Conservation (phyloP, 805 yeast species). For the Ascoidea rubescens region DNA sequence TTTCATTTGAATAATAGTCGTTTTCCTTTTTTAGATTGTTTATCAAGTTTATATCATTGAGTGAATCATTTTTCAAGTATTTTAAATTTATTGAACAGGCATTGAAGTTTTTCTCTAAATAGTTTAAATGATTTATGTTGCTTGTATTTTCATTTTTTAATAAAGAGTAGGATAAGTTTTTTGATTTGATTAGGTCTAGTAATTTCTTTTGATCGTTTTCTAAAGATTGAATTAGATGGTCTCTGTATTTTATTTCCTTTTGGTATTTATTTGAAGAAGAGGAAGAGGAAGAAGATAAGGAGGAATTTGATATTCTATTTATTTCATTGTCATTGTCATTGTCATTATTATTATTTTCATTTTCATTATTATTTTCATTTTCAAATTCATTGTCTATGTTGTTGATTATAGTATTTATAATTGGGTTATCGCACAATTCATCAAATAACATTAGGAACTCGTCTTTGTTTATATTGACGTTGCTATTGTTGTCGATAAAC, state of each 20-base stretch:
- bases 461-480: too few relatives aligned
- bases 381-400: too few relatives aligned
- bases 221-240: constrained; percentile 1
- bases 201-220: constrained; percentile 1
- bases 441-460: neutral
- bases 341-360: neutral
- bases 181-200: neutral
- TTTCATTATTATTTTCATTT: too few relatives aligned
- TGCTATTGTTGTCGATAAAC: neutral
- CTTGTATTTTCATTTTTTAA: constrained; percentile 1
- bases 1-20: neutral
- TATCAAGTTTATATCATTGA: neutral
- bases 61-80: neutral
- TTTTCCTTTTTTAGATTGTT: neutral
- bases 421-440: too few relatives aligned
- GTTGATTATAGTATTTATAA: too few relatives aligned
- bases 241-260: constrained; percentile 2
- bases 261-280: neutral
- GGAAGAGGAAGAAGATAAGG: neutral
- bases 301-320: neutral
- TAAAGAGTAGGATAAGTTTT: neutral
- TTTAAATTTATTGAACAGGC: neutral
- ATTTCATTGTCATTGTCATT: neutral
- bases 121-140: neutral
- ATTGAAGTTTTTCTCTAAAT: neutral